Conservation (phyloP, 2,329 filamentous ascomycete species). For the Aureobasidium subglaciale region DNA sequence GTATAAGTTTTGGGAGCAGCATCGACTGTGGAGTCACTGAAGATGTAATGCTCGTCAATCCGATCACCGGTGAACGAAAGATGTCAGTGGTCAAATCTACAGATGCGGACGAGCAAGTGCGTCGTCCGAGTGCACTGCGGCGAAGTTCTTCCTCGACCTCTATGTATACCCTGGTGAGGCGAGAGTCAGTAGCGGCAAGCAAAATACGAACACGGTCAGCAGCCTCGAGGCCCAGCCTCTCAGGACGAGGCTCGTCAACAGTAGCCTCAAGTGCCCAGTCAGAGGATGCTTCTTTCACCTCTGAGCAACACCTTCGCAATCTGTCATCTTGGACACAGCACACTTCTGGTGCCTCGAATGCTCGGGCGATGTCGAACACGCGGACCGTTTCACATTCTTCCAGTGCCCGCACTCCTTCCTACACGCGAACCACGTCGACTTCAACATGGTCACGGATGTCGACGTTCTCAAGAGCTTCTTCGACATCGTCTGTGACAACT, state of each 20-base stretch:
- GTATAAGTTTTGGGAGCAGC: neutral
- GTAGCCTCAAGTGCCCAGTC: neutral
- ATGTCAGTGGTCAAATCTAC: neutral
- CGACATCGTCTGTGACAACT: neutral
- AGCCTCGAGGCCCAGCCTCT: neutral
- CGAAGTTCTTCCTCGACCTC: neutral
- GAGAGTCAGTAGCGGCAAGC: neutral
- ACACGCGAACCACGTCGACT: neutral
- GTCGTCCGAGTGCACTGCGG: neutral
- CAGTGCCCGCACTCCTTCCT: neutral
- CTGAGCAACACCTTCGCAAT: neutral
- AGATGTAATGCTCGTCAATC: constrained; percentile 12
- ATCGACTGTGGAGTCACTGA: neutral
- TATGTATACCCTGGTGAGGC: constrained; percentile 12
- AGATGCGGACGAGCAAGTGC: neutral
- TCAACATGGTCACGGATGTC: constrained; percentile 12
- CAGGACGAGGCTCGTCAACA: neutral
- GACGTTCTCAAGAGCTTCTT: constrained; percentile 5
- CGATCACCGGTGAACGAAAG: constrained; percentile 13
- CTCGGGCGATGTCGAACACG: neutral
- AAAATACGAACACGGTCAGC: neutral
- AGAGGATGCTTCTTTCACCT: neutral
- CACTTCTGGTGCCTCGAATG: neutral
- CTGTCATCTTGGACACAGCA: neutral
- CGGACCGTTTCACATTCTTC: neutral